phyloP scores from a whole-genome alignment of 352 stramenopile species.

The Phytophthora crassamura region DNA sequence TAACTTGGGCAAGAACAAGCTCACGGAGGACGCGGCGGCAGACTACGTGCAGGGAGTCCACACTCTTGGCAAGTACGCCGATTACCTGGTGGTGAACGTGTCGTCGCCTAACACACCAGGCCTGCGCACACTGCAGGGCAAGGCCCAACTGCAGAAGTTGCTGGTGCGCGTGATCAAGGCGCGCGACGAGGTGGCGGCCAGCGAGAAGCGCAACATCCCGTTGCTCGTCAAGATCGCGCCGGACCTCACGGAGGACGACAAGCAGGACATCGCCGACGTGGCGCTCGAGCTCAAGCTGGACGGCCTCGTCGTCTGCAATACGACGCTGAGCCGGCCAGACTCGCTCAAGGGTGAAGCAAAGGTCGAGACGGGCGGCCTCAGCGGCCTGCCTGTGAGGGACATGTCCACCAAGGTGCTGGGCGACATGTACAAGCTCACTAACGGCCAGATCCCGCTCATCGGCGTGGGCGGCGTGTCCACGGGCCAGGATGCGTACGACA shows the following conservation, averaged over 20 bases:
- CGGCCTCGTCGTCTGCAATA: conserved; percentile 98
- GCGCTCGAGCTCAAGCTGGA: conserved; percentile 91
- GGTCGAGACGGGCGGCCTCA: conserved; percentile 94
- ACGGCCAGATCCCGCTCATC: conserved; percentile 95
- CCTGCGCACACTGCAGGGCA: conserved; percentile 80
- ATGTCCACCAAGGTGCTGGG: conserved; percentile 94
- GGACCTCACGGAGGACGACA: conserved; percentile 95
- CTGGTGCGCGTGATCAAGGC: conserved; percentile 74
- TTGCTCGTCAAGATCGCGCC: conserved; percentile 98
- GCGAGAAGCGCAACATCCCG: conserved; percentile 78
- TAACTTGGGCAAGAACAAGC: conserved; percentile 99
- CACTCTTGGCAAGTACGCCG: conserved; percentile 92
- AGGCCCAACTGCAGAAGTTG: conserved; percentile 83
- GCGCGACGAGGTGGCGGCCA: conserved; percentile 62
- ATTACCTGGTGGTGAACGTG: conserved; percentile 99
- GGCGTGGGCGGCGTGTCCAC: conserved; percentile 94
- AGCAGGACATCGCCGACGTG: conserved; percentile 94
- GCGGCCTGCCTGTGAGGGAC: conserved; percentile 93
- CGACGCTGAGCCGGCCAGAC: conserved; percentile 92
- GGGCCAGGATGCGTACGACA: conserved; percentile 97
- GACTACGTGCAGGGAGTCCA: conserved; percentile 94
- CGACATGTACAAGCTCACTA: conserved; percentile 95
- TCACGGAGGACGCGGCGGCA: conserved; percentile 71
- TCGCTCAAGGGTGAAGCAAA: conserved; percentile 78
- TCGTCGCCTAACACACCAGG: conserved; percentile 97